Base-by-base conservation (phyloP, 164 flowering plant genomes). In the Hamamelis virginiana region DNA sequence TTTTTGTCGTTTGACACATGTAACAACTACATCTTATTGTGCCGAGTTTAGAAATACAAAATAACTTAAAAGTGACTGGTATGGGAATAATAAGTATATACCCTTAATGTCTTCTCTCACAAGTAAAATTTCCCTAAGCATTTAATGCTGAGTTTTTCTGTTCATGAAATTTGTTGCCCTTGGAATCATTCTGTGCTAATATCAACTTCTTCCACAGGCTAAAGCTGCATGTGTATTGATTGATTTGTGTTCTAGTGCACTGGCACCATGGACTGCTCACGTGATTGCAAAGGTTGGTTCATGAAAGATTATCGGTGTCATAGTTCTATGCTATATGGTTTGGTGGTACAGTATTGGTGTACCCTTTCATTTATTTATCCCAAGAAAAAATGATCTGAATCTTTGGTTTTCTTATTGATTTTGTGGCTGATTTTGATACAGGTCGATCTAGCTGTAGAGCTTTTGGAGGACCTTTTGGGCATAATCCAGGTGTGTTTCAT, bases 191-290 rank as follows among this genome's bases (percentile, higher is more conserved):
- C 21, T 28, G 63, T 12, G 28, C 28, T 22, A 33, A 33, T 52
- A 10, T 25, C 28, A 10, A 33, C 18, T 59, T 41, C 41, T 66
- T 64, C 33, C 61, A 58, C 89, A 92, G 98, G 97, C 86, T 46
- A 93, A 86, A 83, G 87, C 97, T 59, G 90, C 97, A 22, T 87
- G 95, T 79, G 79, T 89, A 68, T 86, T 93, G 62, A 89, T 93
- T 75, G 98, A 93, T 80, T 81, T 93, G 9, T 93, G 98, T 73
- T 83, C 83, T 71, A 79, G 90, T 59, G 88, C 85, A 28, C 74
- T 93, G 61, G 95, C 94, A 47, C 94, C 96, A 67, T 93, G 97
- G 97, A 80, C 85, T 68, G 61, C 85, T 73, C 86, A 80, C 63
- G 92, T 88, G 68, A 74, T 87, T 76, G 90, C 94, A 65, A 93